Percentiles rank a stretch among this genome's conserved stretches.
Conservation (phyloP, 306 rosid species). For the Ceratonia siliqua region DNA sequence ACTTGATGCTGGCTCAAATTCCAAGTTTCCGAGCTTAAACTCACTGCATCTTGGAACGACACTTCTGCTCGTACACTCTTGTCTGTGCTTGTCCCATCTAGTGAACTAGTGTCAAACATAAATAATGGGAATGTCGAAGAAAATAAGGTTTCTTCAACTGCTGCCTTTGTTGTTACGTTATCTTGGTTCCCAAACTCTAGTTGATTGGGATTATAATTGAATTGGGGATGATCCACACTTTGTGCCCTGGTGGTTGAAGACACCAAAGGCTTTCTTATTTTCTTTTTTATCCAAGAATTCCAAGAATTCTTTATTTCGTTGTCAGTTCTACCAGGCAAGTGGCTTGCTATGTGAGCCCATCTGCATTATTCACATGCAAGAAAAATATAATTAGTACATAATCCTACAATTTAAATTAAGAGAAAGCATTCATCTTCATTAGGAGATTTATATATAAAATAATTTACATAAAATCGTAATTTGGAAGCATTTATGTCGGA, state of each 20-base stretch:
- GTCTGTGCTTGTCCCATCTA: constrained; percentile 31
- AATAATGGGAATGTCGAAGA: constrained; percentile 71
- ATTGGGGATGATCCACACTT: constrained; percentile 43
- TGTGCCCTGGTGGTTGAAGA: constrained; percentile 35
- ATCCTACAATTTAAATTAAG: not conserved
- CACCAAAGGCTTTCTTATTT: constrained; percentile 63
- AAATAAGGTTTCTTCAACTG: constrained; percentile 52
- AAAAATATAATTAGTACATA: not conserved
- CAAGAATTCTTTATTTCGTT: constrained; percentile 96
- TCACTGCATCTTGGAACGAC: constrained; percentile 52
- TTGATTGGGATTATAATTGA: constrained; percentile 46
- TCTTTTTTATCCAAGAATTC: constrained; percentile 98
- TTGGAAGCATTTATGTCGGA: not conserved
- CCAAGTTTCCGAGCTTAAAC: constrained; percentile 63
- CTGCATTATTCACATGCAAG: constrained; percentile 41
- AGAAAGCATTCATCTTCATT: not conserved
- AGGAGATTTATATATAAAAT: not conserved
- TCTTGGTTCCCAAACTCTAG: constrained; percentile 60
- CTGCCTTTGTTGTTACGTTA: constrained; percentile 38
- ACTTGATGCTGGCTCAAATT: constrained; percentile 57
- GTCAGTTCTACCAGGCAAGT: constrained; percentile 93
- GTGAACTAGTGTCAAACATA: constrained; percentile 68
- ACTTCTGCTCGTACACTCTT: constrained; percentile 37
- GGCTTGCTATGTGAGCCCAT: constrained; percentile 99
- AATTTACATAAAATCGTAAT: not conserved